Evolutionary conservation across 129 eudicot species (phyloP).

Genomic region (Flaveria sonorensis): DNA sequence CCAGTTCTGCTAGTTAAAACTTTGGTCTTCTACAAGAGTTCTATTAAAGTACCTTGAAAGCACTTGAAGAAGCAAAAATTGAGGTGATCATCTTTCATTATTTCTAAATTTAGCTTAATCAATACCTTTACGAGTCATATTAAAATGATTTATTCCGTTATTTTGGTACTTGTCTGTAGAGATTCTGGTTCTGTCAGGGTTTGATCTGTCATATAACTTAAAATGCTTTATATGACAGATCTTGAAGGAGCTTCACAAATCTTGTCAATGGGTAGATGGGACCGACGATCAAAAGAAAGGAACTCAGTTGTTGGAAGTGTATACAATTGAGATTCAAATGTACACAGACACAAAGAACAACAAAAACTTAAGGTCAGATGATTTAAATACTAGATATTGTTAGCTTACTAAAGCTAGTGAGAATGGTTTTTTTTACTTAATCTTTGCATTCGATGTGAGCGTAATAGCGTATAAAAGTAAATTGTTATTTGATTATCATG

Average conservation of each 20-base stretch:
- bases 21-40: constrained; percentile 82
- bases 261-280: constrained; percentile 89
- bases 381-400: constrained; percentile 6
- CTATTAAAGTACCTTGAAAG: constrained; percentile 86
- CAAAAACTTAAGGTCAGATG: constrained; percentile 84
- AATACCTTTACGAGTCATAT: not conserved
- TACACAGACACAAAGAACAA: constrained; percentile 93
- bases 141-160: not conserved
- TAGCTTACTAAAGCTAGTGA: not conserved
- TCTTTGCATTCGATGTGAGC: not conserved
- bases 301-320: constrained; percentile 90
- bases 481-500: not conserved
- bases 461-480: not conserved
- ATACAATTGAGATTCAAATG: constrained; percentile 98
- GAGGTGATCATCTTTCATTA: constrained; percentile 49
- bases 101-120: not conserved
- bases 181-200: constrained; percentile 57
- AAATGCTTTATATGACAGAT: constrained; percentile 44
- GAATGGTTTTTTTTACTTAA: not conserved
- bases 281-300: constrained; percentile 98
- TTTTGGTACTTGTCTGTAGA: constrained; percentile 42
- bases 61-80: constrained; percentile 97
- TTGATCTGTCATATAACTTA: constrained; percentile 11
- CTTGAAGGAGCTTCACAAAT: constrained; percentile 92
- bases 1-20: constrained; percentile 95